Evolutionary conservation across 257 asterid genomes (phyloP), one percentile per base, ranked within the genome.

Genomic region (Scutellaria galericulata): DNA sequence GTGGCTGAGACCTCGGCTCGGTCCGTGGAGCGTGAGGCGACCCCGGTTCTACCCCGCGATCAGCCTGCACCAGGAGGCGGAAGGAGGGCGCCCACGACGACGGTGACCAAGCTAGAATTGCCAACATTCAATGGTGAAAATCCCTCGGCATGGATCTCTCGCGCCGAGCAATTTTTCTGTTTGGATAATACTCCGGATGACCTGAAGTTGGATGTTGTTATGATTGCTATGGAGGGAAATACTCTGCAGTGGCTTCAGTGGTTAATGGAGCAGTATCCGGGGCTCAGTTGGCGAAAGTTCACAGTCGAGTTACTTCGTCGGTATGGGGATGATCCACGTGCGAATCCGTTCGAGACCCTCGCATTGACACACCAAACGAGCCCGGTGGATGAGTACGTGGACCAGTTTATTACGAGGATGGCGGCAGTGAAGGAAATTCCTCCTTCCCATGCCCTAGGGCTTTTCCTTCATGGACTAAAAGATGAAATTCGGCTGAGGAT

Each of bases 1-100:
- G 27, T 2, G 1, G 2, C 2, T 1, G 2, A 1, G 27, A 22
- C 1, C n/a, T n/a, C n/a, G 27, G 2, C 2, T 1, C 2, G 1
- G 27, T 22, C 2, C 1, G 2, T 2, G 27, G 27, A 2, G 2
- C 1, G 2, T 1, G 27, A 2, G 27, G 27, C 2, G 1, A 2
- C 27, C 27, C 27, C 27, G 27, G 27, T 2, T n/a, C n/a, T n/a
- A n/a, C n/a, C n/a, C n/a, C n/a, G n/a, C n/a, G n/a, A n/a, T n/a
- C n/a, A n/a, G 27, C 2, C 27, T 2, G 27, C 27, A 22, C 27
- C 27, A 2, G 27, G 1, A 2, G 27, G 1, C 2, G 27, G 2
- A 1, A 31, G 37, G 4, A 1, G 37, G 0, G 37, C 3, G 37
- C 0, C 37, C 1, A 0, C 4, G 5, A 1, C 37, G 2, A 0